Evolutionary conservation across 2,329 filamentous ascomycete species (phyloP), one percentile per base, ranked within the genome.

Genomic region (Fusarium lyarnte): DNA sequence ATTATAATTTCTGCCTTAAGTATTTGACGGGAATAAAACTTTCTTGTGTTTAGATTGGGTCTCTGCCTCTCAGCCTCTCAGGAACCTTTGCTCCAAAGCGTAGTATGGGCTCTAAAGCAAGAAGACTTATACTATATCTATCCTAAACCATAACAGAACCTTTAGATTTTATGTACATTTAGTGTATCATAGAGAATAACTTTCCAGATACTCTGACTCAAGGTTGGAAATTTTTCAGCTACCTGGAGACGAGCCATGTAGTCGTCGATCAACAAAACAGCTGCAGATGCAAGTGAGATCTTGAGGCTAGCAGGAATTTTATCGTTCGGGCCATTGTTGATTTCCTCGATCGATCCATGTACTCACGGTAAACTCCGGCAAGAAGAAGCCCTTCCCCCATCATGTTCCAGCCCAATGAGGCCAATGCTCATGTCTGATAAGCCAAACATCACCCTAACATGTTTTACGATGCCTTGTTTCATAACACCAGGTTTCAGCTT

Each of bases 111-210:
- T 33, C 8, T 13, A 5, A 25, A 23, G 6, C 16, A 35, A 25
- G 46, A 19, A 33, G 6, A 10, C n/a, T 4, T 2, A 10, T 7
- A 8, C 11, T 9, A 23, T 7, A 14, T 2, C 3, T 14, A 35
- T 25, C 8, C 5, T 14, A 4, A 23, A 19, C 0, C 10, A 5
- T 11, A 10, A 2, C 29, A 19, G 2, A 23, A 7, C 1, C 9
- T 6, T 23, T 14, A 13, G 6, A 19, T 33, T 19, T 10, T 7
- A 23, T 1, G 23, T 19, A 10, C 5, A 23, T 10, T 23, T 13
- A 10, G 16, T 23, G 8, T 6, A 14, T 6, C 11, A 14, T 23
- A 1, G 16, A 4, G 5, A 12, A 13, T 31, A 17, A 3, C 17
- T 49, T 9, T 9, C 10, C 17, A 17, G 21, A 17, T 16, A 5